phyloP scores from a whole-genome alignment of 768 basidiomycete species.

The Kockovaella imperatae region DNA sequence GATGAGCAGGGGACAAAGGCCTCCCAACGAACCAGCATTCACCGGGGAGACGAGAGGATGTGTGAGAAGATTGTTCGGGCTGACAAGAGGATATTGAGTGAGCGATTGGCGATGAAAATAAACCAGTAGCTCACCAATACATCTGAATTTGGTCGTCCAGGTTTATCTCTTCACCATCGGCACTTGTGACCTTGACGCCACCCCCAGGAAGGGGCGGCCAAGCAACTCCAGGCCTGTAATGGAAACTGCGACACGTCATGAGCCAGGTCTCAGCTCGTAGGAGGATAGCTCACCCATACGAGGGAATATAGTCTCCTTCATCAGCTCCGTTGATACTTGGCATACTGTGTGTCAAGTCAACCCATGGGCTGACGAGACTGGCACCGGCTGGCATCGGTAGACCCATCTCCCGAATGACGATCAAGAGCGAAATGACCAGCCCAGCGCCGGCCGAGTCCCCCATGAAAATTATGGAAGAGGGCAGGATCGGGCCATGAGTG shows the following conservation, averaged over 20 bases:
- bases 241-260: conserved; percentile 19
- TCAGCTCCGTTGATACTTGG: conserved; percentile 33
- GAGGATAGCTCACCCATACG: conserved; percentile 25
- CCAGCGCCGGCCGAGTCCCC: conserved; percentile 43
- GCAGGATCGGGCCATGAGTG: conserved; percentile 32
- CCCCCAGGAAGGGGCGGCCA: conserved; percentile 36
- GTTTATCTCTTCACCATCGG: conserved; percentile 19
- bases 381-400: conserved; percentile 43
- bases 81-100: not conserved
- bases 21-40: conserved; percentile 40
- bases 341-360: conserved; percentile 43
- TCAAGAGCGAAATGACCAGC: conserved; percentile 35
- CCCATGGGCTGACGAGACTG: conserved; percentile 41
- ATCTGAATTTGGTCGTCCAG: conserved; percentile 40
- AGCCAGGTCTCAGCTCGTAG: not conserved
- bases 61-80: conserved; percentile 36
- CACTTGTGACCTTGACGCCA: conserved; percentile 28
- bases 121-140: conserved; percentile 29
- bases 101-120: too few relatives aligned
- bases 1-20: conserved; percentile 41
- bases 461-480: conserved; percentile 38
- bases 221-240: conserved; percentile 33
- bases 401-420: conserved; percentile 39
- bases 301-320: conserved; percentile 36
- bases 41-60: conserved; percentile 42